Base-by-base conservation (phyloP, 331 rosid genomes). In the Rosa hybrid region DNA sequence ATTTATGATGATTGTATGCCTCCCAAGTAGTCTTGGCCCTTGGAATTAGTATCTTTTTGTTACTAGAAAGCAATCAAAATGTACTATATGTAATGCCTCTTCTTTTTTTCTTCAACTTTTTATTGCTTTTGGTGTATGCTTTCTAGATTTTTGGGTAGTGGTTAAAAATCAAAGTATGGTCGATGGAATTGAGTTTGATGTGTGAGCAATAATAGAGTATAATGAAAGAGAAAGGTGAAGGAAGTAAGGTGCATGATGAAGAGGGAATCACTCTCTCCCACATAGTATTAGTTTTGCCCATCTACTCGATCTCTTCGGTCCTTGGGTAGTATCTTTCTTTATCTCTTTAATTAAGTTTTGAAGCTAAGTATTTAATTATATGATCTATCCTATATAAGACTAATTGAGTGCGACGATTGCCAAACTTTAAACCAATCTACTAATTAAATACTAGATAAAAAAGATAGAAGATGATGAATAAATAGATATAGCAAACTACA, bases 161-260 rank as follows among this genome's bases (percentile, higher is more conserved):
- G 87, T 81, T 87, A 78, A 83, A 53, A 65, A 86, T 78, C 51
- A 75, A 65, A 85, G 90, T 53, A 62, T 83, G 75, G 87, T 64
- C 80, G 82, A 84, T 86, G 78, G 76, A 76, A 87, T 87, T 89
- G 89, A 81, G 85, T 81, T 64, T 81, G 84, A 80, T 87, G 80
- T 86, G 78, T 75, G 86, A 73, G 81, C 90, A 90, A 90, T 87
- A 83, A 84, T 87, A 82, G 83, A 76, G 79, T 44, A 74, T 68
- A 83, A 38, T 85, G 87, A 86, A 83, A 88, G 68, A 59, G 88
- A 89, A 79, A 82, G 82, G 21, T 80, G 82, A 65, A 62, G 68
- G 76, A 75, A 81, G 86, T 53, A 67, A 67, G 23, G 72, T 39
- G 72, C 72, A 67, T 38, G 41, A 18, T 80, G 83, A 71, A 60